A percentile compares a stretch with the other conserved stretches of the same genome.
Evolutionary conservation across 768 basidiomycete species (phyloP).

Genomic region (Trametes punicea): DNA sequence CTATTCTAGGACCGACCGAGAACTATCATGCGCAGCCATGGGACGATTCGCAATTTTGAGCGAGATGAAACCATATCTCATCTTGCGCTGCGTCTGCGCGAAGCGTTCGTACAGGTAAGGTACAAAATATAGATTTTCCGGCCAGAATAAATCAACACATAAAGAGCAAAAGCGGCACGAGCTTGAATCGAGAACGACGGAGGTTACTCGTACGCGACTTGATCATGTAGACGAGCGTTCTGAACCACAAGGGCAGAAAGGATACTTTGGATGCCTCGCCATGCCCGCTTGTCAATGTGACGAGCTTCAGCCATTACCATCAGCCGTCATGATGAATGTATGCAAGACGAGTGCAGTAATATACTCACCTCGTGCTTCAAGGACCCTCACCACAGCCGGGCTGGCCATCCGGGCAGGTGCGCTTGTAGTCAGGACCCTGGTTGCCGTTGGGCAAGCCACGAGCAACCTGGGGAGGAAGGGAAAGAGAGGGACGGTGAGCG

Average conservation of each 20-base stretch:
- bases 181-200: background rate
- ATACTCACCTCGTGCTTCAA: too few relatives aligned
- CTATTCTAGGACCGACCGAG: too few relatives aligned
- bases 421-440: background rate
- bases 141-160: slow-evolving; percentile 14
- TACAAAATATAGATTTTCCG: slow-evolving; percentile 16
- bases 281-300: too few relatives aligned
- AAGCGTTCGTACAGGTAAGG: slow-evolving; percentile 10
- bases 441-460: background rate
- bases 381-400: slow-evolving; percentile 9
- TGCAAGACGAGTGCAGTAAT: too few relatives aligned
- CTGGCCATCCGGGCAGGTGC: slow-evolving; percentile 11
- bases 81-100: background rate
- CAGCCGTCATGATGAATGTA: too few relatives aligned
- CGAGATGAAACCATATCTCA: slow-evolving; percentile 10
- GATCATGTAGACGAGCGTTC: background rate
- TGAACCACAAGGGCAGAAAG: too few relatives aligned
- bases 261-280: too few relatives aligned
- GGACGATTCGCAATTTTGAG: too few relatives aligned
- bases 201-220: background rate
- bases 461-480: background rate
- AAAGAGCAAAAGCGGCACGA: slow-evolving; percentile 16
- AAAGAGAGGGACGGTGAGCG: background rate
- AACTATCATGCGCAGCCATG: too few relatives aligned
- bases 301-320: too few relatives aligned